These are phyloP conservation scores for Diaporthe australafricana DNA, from an alignment of 2,329 filamentous ascomycete genomes.

Conservation along the genomic window DNA sequence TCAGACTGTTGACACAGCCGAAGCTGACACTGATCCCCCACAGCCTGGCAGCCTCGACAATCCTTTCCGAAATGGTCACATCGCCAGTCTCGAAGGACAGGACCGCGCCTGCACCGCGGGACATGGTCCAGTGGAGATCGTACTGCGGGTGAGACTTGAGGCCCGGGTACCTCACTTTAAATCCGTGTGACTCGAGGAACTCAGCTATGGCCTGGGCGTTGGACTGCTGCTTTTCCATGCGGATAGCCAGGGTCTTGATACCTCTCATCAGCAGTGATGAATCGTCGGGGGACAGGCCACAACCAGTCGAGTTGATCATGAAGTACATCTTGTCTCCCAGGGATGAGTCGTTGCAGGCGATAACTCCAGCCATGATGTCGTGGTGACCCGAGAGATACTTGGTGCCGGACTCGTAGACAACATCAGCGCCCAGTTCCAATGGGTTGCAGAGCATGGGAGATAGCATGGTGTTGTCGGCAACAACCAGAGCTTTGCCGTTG, in stretches of 20 bases:
- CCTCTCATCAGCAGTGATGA: conserved; percentile 95
- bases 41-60: conserved; percentile 90
- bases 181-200: conserved; percentile 91
- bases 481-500: conserved; percentile 83
- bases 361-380: conserved; percentile 98
- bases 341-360: conserved; percentile 85
- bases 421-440: conserved; percentile 91
- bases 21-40: conserved; percentile 98
- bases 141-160: conserved; percentile 96
- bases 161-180: conserved; percentile 95
- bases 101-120: conserved; percentile 92
- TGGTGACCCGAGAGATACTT: conserved; percentile 99
- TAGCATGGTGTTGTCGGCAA: conserved; percentile 99
- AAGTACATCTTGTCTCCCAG: conserved; percentile 94
- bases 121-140: conserved; percentile 94
- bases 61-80: conserved; percentile 83
- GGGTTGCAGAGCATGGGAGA: conserved; percentile 95
- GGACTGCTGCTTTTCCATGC: conserved; percentile 97
- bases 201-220: conserved; percentile 92
- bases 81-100: conserved; percentile 97
- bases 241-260: conserved; percentile 95
- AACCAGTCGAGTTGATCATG: conserved; percentile 96
- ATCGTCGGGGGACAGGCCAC: conserved; percentile 93
- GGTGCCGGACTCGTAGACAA: conserved; percentile 97
- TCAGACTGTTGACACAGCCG: conserved; percentile 97